Evolutionary conservation across 495 filamentous ascomycete genomes (phyloP), one percentile per base, ranked within the genome.

Genomic region (Penicillium canariense): DNA sequence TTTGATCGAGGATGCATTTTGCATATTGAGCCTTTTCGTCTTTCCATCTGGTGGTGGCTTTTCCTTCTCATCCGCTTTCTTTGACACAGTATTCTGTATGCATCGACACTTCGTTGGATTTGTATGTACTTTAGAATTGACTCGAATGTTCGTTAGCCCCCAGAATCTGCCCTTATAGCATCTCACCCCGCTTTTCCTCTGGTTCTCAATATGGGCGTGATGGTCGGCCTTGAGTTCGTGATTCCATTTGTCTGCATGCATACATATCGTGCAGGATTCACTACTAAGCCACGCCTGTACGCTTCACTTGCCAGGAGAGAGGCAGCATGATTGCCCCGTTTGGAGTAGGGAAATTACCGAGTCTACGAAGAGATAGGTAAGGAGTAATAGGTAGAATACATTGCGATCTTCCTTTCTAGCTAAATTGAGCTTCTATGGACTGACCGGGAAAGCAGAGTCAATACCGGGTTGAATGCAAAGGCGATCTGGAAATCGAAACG

Each of bases 121-220:
- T 54, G 28, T 46, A 49, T 55, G 51, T 57, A 52, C 31, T 53
- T 45, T 60, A 60, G 49, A 55, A 39, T 34, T 59, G 30, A 34
- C 11, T 20, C n/a, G 27, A 31, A 34, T 34, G 4, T 8, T 48
- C 12, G 28, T 23, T 15, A 48, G 42, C 12, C 25, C 4, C 6
- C 12, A 15, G n/a, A 32, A 12, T 22, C 11, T 48, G 2, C 15
- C n/a, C n/a, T n/a, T n/a, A n/a, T n/a, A n/a, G n/a, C n/a, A n/a
- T n/a, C n/a, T n/a, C n/a, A n/a, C n/a, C n/a, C n/a, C n/a, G n/a
- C n/a, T n/a, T n/a, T 48, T 34, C 17, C 28, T 48, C 4, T 15
- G 30, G 6, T 12, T 32, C 6, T 32, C 30, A 32, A n/a, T n/a
- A n/a, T n/a, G n/a, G n/a, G n/a, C n/a, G 30, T 32, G 12, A 12